These are phyloP conservation scores for Colletotrichum tropicale DNA, from an alignment of 2,329 filamentous ascomycete genomes.

Conservation along the genomic window DNA sequence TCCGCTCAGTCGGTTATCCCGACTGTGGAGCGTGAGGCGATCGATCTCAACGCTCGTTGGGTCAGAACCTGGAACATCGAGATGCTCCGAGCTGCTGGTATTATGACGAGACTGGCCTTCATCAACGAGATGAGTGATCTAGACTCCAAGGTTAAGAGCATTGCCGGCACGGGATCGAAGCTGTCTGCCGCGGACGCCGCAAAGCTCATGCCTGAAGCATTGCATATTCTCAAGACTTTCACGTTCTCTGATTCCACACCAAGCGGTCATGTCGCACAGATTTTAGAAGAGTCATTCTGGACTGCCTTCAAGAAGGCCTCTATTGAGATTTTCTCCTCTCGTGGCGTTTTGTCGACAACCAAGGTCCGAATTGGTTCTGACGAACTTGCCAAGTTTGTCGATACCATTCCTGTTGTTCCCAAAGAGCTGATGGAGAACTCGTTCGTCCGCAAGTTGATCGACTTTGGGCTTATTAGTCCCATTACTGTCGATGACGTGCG, in stretches of 20 bases:
- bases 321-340: constrained; percentile 87
- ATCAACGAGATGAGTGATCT: constrained; percentile 84
- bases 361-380: constrained; percentile 78
- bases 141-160: constrained; percentile 61
- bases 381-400: constrained; percentile 74
- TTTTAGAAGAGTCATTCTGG: constrained; percentile 97
- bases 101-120: constrained; percentile 88
- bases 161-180: constrained; percentile 49
- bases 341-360: constrained; percentile 83
- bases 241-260: constrained; percentile 91
- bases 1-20: constrained; percentile 96
- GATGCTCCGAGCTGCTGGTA: constrained; percentile 87
- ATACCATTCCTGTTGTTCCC: constrained; percentile 86
- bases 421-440: constrained; percentile 73
- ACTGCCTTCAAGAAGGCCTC: constrained; percentile 81
- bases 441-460: constrained; percentile 81
- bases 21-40: constrained; percentile 94
- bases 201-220: constrained; percentile 75
- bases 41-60: constrained; percentile 94
- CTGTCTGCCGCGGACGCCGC: constrained; percentile 68
- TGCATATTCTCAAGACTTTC: constrained; percentile 87
- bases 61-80: constrained; percentile 96
- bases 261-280: constrained; percentile 79
- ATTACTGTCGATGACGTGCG: constrained; percentile 89
- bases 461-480: constrained; percentile 85